These are phyloP conservation scores for Thuidium tamariscinum DNA, from an alignment of 225 moss, liverwort and hornwort genomes.

Conservation along the genomic window DNA sequence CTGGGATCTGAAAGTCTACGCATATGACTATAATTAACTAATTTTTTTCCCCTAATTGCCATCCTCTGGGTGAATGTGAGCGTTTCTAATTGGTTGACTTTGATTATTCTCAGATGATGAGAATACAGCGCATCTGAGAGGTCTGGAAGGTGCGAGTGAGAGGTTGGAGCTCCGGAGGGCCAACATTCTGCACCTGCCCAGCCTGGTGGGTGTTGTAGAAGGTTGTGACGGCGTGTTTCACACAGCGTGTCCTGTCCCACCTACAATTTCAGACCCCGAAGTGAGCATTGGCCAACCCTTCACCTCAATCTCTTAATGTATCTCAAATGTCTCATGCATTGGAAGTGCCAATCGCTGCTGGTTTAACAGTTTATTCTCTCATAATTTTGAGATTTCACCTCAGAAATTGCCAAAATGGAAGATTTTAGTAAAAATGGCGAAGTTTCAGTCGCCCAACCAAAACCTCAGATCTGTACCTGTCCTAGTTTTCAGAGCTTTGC, in stretches of 20 bases:
- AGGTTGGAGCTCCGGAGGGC: slow-evolving; percentile 29
- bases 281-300: background rate
- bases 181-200: slow-evolving; percentile 20
- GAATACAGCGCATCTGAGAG: slow-evolving; percentile 17
- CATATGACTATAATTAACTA: background rate
- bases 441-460: background rate
- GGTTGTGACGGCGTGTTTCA: slow-evolving; percentile 45
- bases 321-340: background rate
- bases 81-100: background rate
- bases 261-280: slow-evolving; percentile 16
- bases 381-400: background rate
- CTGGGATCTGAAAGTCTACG: background rate
- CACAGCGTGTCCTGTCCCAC: slow-evolving; percentile 37
- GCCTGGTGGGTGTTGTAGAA: slow-evolving; percentile 5
- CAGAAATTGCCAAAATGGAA: background rate
- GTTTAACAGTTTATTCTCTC: background rate
- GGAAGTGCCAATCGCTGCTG: background rate
- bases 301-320: background rate
- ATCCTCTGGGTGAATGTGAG: background rate
- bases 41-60: background rate
- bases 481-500: background rate
- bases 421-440: background rate
- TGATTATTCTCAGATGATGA: background rate
- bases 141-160: slow-evolving; percentile 23
- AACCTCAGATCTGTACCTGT: background rate